Percentiles rank a stretch among this genome's conserved stretches.
Evolutionary conservation across 305 asterid genomes (phyloP).

Genomic region (Plantago coronopus): DNA sequence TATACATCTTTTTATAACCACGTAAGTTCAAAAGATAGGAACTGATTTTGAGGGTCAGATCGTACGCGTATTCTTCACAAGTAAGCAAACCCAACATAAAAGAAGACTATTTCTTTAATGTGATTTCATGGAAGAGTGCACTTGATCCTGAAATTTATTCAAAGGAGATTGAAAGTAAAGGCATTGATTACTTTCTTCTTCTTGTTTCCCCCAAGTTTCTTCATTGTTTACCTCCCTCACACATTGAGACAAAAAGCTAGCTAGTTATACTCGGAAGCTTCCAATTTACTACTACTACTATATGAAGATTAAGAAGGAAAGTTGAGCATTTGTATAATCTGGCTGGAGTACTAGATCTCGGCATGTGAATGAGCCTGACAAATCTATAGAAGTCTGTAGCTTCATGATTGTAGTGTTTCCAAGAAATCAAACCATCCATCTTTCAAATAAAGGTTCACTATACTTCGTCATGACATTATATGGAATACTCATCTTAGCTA

Average conservation of each 20-base stretch:
- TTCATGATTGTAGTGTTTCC: background rate
- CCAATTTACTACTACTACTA: no score
- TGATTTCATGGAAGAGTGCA: background rate
- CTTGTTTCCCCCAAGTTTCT: background rate
- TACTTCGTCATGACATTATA: no score
- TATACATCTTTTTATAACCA: no score
- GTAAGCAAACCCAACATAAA: background rate
- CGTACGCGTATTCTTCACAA: no score
- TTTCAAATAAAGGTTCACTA: no score
- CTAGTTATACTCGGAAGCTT: background rate
- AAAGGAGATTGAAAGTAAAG: background rate
- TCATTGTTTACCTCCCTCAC: background rate
- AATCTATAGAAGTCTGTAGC: background rate
- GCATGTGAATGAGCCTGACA: background rate
- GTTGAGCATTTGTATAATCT: background rate
- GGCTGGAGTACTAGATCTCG: background rate
- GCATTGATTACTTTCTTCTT: conserved; percentile 11
- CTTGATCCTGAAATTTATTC: background rate
- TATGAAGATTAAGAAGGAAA: no score
- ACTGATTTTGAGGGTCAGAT: no score
- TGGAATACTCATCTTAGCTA: no score
- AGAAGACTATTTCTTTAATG: background rate
- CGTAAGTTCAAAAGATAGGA: no score
- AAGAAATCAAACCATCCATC: no score
- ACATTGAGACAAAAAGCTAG: background rate